Evolutionary conservation across 331 rosid genomes (phyloP).

Genomic region (Erythrophleum ivorense): DNA sequence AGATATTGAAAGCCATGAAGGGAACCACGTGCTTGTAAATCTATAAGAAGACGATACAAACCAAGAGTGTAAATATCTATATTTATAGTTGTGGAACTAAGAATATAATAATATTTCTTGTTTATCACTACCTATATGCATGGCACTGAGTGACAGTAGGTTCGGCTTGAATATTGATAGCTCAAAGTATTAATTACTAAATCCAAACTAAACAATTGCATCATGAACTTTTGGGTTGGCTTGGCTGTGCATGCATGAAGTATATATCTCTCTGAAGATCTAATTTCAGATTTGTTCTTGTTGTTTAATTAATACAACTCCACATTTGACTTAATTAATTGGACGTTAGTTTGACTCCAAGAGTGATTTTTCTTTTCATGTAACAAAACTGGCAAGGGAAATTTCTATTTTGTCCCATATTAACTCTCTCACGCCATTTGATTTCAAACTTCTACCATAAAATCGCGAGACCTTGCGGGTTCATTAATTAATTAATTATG

Average conservation of each 20-base stretch:
- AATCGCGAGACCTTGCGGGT: neutral
- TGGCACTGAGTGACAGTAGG: too few species aligned
- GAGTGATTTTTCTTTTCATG: neutral
- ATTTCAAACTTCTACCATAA: neutral
- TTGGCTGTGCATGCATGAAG: too few species aligned
- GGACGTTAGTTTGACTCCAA: neutral
- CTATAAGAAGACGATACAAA: neutral
- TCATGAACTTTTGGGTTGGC: neutral
- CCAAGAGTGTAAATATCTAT: neutral
- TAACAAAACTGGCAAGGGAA: too few species aligned
- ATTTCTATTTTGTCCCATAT: neutral
- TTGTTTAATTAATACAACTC: neutral
- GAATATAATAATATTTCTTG: neutral
- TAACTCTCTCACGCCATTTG: neutral
- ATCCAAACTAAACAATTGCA: neutral
- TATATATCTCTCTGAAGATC: neutral
- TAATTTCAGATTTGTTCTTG: neutral
- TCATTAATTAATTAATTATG: neutral
- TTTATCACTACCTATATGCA: neutral
- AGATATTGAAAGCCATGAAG: neutral
- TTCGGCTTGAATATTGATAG: too few species aligned
- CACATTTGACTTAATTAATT: neutral
- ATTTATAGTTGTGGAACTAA: neutral
- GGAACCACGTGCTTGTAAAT: neutral
- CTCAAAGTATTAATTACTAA: neutral